Evolutionary conservation across 2,329 filamentous ascomycete species (phyloP), one percentile per base, ranked within the genome.

Genomic region (Hypoxylon sp.): DNA sequence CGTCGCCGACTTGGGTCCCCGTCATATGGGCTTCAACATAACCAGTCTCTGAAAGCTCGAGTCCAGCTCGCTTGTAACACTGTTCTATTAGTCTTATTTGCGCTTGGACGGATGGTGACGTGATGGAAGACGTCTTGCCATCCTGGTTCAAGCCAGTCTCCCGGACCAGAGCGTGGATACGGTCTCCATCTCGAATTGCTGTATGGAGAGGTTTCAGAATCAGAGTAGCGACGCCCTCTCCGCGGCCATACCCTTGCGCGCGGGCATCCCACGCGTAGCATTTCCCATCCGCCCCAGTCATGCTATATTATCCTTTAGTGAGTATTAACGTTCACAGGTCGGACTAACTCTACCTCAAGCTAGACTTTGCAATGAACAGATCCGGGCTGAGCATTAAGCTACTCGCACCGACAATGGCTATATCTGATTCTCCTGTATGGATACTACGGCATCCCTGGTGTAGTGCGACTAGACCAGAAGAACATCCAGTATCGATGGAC

Each of bases 91-190:
- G 52, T 0, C 45, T 52, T 7, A 63, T 72, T 61, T 85, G 83
- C 0, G 81, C 79, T 0, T 74, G 68, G 0, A 53, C 53, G 38
- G 70, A 82, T 0, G 85, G 85, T 43, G 82, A 78, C 0, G 83
- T 85, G 34, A 86, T 82, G 1, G 82, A 82, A 3, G 73, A 1
- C 76, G 83, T 75, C n/a, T 68, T 76, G 3, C 84, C 84, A 65
- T 86, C 83, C 25, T 78, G 75, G 64, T 82, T 83, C 11, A 78
- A 57, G 0, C 71, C 77, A 0, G 74, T 81, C 3, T 77, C 79
- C 0, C 79, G 75, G 46, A 85, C 79, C 11, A 83, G 69, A 7
- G 78, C 78, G 5, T 75, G 73, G 45, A 83, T 79, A 0, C 66
- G 70, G 32, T 79, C 75, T 2, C 82, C 38, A 10, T 70, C 61